Evolutionary conservation across 805 yeast genomes (phyloP).

Genomic region (Starmerella bacillaris): DNA sequence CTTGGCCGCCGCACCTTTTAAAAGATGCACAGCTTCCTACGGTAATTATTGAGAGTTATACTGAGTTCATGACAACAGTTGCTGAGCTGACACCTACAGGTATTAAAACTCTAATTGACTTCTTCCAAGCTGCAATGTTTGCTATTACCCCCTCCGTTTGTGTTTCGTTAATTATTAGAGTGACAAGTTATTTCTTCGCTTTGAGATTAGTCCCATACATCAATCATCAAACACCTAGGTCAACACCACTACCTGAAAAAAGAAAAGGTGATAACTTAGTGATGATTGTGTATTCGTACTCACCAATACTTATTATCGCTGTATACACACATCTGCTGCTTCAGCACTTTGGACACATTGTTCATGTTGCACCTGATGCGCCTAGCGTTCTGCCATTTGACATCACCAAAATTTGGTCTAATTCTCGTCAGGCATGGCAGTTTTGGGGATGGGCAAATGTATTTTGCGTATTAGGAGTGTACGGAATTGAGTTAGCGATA

Average conservation of each 20-base stretch:
- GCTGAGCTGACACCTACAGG: constrained; percentile 27
- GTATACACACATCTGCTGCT: constrained; percentile 87
- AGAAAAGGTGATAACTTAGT: constrained; percentile 11
- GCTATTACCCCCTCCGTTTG: constrained; percentile 68
- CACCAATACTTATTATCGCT: constrained; percentile 86
- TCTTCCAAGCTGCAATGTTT: constrained; percentile 32
- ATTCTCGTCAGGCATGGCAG: constrained; percentile 48
- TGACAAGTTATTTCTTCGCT: constrained; percentile 73
- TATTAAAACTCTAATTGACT: constrained; percentile 26
- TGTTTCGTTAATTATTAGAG: constrained; percentile 66
- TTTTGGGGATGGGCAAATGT: constrained; percentile 96
- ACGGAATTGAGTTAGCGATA: constrained; percentile 47
- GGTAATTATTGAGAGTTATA: constrained; percentile 23
- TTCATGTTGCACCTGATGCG: constrained; percentile 9
- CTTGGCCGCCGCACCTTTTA: constrained; percentile 2
- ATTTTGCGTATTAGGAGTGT: constrained; percentile 58
- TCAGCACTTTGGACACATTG: constrained; percentile 35
- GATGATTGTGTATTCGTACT: constrained; percentile 55
- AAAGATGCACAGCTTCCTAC: constrained; percentile 24
- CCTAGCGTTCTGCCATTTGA: constrained; percentile 10
- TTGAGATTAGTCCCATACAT: constrained; percentile 80
- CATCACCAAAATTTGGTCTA: constrained; percentile 23
- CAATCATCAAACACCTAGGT: constrained; percentile 10
- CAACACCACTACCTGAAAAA: constrained; percentile 12
- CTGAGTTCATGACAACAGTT: constrained; percentile 22